Evolutionary conservation across 1,139 yeast genomes (phyloP).

Genomic region (Debaryomyces sp.): DNA sequence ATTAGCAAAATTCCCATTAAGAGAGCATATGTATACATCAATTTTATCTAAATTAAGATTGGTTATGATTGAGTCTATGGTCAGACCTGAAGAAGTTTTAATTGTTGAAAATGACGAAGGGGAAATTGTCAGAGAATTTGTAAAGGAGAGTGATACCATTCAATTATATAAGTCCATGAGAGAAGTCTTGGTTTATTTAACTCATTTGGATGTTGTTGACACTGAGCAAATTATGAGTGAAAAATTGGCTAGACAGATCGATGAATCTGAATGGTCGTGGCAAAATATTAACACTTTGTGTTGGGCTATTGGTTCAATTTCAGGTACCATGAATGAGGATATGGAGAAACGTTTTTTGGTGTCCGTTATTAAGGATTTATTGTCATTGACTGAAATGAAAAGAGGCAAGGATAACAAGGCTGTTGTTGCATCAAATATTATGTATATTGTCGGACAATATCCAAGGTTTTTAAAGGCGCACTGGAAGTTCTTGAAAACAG

Average conservation of each 20-base stretch:
- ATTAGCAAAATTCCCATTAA: constrained; percentile 73
- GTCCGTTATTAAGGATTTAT: constrained; percentile 85
- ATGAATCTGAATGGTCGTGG: constrained; percentile 99
- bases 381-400: constrained; percentile 91
- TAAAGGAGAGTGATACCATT: constrained; percentile 94
- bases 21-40: constrained; percentile 80
- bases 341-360: constrained; percentile 95
- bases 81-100: constrained; percentile 95
- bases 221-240: constrained; percentile 93
- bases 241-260: constrained; percentile 88
- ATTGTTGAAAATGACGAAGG: constrained; percentile 99
- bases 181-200: constrained; percentile 90
- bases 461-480: constrained; percentile 97
- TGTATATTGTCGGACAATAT: constrained; percentile 99
- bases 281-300: constrained; percentile 94
- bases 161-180: constrained; percentile 94
- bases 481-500: constrained; percentile 96
- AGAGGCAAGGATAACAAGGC: constrained; percentile 98
- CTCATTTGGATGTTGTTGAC: constrained; percentile 93
- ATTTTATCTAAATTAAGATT: constrained; percentile 81
- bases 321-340: constrained; percentile 98
- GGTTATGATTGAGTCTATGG: constrained; percentile 96
- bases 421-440: constrained; percentile 96
- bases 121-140: constrained; percentile 96
- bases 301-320: constrained; percentile 99